Percentiles rank a stretch among this genome's conserved stretches.
Evolutionary conservation across 495 filamentous ascomycete genomes (phyloP).

Genomic region (Neurospora tetrasperma): DNA sequence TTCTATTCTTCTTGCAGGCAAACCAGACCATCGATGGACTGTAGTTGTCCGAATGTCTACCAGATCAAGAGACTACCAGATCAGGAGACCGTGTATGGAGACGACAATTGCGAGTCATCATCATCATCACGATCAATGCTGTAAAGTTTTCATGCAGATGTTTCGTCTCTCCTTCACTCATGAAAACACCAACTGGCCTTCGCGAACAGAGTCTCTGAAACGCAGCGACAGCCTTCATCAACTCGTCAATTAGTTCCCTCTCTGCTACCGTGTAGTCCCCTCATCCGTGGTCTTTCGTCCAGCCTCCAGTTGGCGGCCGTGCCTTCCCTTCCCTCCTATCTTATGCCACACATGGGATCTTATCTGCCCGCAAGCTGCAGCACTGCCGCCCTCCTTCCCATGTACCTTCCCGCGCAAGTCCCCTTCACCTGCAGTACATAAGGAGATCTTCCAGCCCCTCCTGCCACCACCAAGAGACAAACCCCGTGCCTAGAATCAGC

Average conservation of each 20-base stretch:
- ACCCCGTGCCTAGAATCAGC: not conserved
- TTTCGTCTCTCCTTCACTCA: not conserved
- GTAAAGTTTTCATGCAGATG: not conserved
- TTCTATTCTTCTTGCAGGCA: not conserved
- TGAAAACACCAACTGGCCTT: not conserved
- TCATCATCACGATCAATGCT: not conserved
- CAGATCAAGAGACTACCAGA: not conserved
- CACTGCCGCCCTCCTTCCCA: not conserved
- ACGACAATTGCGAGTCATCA: not conserved
- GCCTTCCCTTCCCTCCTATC: not conserved
- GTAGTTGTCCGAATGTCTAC: not conserved
- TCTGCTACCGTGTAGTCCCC: not conserved
- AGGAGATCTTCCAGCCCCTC: not conserved
- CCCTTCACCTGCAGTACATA: not conserved
- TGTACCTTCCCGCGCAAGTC: not conserved
- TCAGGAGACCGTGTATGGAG: not conserved
- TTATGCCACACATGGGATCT: not conserved
- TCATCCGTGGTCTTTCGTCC: not conserved
- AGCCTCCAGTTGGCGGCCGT: not conserved
- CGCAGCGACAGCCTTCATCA: not conserved
- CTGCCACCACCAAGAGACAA: not conserved
- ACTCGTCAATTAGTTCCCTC: not conserved
- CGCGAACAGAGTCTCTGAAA: not conserved
- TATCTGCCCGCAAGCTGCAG: not conserved
- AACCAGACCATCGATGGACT: not conserved